Evolutionary conservation across 345 rosid genomes (phyloP).

Genomic region (Bruguiera parviflora): DNA sequence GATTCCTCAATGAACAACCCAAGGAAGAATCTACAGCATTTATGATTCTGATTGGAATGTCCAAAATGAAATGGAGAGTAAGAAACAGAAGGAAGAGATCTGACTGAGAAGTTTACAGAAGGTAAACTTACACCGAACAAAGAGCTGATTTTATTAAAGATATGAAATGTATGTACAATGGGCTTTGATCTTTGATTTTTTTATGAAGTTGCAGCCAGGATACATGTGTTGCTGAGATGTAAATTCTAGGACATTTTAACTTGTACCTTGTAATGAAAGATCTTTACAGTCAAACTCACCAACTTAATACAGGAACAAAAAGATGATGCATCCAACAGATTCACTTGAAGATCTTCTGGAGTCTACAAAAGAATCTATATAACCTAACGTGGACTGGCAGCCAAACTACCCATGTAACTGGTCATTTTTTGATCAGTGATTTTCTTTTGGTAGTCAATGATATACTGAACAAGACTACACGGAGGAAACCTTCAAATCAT

Average conservation of each 20-base stretch:
- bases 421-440: conserved; percentile 52
- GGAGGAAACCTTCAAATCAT: conserved; percentile 75
- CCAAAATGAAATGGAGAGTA: too few relatives aligned
- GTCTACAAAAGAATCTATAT: conserved; percentile 73
- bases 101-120: not conserved
- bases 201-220: conserved; percentile 51
- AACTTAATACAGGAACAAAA: conserved; percentile 53
- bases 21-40: too few relatives aligned
- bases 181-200: conserved; percentile 53
- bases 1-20: too few relatives aligned
- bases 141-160: conserved; percentile 61
- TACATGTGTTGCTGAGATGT: conserved; percentile 47
- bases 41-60: too few relatives aligned
- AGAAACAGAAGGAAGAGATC: not conserved
- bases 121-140: conserved; percentile 22
- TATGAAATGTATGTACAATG: conserved; percentile 78
- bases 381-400: conserved; percentile 50
- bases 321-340: conserved; percentile 38
- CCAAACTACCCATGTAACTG: conserved; percentile 45
- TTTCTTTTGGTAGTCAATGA: conserved; percentile 54
- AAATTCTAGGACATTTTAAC: conserved; percentile 48
- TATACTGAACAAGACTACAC: conserved; percentile 85
- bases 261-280: conserved; percentile 44
- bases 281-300: conserved; percentile 57
- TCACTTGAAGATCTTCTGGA: conserved; percentile 50